Evolutionary conservation across 2,329 filamentous ascomycete species (phyloP), one percentile per base, ranked within the genome.

Genomic region (Dactylellina parvicollis): DNA sequence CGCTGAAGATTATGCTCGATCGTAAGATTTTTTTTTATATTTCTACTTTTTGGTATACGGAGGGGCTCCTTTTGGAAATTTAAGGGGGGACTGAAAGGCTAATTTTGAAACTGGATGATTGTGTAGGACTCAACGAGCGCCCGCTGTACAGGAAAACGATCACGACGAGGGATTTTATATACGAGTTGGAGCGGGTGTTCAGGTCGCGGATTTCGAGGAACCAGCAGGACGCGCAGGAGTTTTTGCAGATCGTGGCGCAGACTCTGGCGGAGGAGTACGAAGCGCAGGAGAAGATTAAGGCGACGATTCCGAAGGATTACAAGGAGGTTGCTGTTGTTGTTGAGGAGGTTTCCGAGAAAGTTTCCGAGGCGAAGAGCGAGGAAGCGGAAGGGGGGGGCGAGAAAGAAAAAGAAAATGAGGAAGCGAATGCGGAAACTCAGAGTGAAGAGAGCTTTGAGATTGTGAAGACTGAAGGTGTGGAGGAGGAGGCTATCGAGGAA

Each of bases 211-310:
- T 99, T 77, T 97, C 91, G 79, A 86, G 94, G 60, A 92, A 95
- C 79, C 95, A 99, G 81, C 95, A 99, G 81, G 95, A 99, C 82
- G 95, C 95, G 9, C 95, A 99, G 79, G 95, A 99, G 80, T 97
- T 99, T 75, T 82, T 99, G 64, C 95, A 99, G 82, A 89, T 98
- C 54, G 90, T 99, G 10, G 90, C 92, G 1, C 94, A 99, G 82
- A 86, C 94, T 57, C 83, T 99, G 64, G 92, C 92, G 78, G 95
- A 99, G 79, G 95, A 99, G 81, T 96, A 97, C 78, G 89, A 96
- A 79, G 92, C 92, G 28, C 74, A 75, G 61, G 75, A 78, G 50
- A 78, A 75, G 32, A 67, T 57, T 22, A 76, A 18, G 54, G 54
- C 30, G 46, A 49, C 32, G 30, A 64, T 28, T 40, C 75, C 20